Conservation (phyloP, 2,329 filamentous ascomycete genomes). For the Monilinia fructigena region DNA sequence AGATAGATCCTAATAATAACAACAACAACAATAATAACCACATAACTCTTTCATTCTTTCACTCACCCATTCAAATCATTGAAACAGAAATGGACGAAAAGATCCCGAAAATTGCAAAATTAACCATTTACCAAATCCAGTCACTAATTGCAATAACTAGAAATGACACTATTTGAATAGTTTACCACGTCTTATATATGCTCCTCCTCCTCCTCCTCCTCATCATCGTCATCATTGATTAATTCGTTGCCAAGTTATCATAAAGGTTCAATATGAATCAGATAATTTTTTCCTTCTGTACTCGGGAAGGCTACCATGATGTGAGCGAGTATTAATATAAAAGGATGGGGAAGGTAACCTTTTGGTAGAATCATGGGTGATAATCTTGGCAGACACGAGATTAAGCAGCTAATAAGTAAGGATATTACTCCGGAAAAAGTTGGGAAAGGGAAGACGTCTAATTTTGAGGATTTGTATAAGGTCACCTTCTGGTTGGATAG, state of each 20-base stretch:
- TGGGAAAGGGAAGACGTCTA: neutral
- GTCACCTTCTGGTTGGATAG: neutral
- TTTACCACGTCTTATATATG: neutral
- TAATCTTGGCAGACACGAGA: constrained; percentile 8
- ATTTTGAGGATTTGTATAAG: neutral
- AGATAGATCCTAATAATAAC: too few relatives aligned
- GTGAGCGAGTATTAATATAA: neutral
- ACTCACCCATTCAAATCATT: neutral
- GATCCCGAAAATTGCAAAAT: neutral
- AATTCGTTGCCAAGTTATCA: neutral
- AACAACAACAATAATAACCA: too few relatives aligned
- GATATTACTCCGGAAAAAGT: neutral
- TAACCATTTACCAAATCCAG: neutral
- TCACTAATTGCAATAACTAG: neutral
- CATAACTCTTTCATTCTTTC: too few relatives aligned
- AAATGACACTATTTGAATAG: neutral
- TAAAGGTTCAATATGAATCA: neutral
- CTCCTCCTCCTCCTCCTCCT: too few relatives aligned
- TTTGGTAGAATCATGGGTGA: neutral
- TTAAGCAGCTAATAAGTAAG: neutral
- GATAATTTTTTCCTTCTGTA: neutral
- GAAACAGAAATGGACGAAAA: neutral
- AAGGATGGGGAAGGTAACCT: neutral
- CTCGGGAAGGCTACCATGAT: neutral
- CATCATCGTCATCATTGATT: neutral